Evolutionary conservation across 352 stramenopile species (phyloP).

Genomic region (Phytophthora quininea): DNA sequence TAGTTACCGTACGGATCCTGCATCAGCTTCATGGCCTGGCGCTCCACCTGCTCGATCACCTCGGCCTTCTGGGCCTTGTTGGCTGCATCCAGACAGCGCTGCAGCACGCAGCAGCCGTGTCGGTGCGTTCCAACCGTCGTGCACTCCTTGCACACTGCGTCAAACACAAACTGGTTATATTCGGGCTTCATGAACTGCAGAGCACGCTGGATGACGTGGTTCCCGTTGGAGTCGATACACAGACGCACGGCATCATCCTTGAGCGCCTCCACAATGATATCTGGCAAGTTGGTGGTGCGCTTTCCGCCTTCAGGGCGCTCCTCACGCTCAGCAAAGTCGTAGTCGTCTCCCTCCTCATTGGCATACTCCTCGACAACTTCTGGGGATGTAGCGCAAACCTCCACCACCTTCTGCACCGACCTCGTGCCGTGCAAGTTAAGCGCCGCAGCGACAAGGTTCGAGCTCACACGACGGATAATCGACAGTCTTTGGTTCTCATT

Average conservation of each 20-base stretch:
- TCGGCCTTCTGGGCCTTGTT: conserved; percentile 87
- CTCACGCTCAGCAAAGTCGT: conserved; percentile 28
- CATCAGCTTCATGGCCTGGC: conserved; percentile 97
- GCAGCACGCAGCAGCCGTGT: conserved; percentile 97
- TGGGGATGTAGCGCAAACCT: conserved; percentile 91
- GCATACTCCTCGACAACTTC: conserved; percentile 63
- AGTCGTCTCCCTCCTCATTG: conserved; percentile 47
- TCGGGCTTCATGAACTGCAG: conserved; percentile 94
- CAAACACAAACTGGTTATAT: conserved; percentile 97
- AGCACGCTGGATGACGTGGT: conserved; percentile 97
- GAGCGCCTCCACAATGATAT: conserved; percentile 95
- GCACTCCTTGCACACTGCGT: conserved; percentile 95
- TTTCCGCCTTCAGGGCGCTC: conserved; percentile 24
- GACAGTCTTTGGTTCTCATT: conserved; percentile 89
- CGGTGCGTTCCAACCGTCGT: conserved; percentile 96
- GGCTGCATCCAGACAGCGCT: conserved; percentile 95
- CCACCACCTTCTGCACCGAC: conserved; percentile 98
- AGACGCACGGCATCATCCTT: conserved; percentile 94
- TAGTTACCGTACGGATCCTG: conserved; percentile 94
- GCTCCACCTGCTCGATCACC: conserved; percentile 94
- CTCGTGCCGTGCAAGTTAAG: conserved; percentile 98
- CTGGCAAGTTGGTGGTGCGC: conserved; percentile 59
- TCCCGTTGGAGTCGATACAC: conserved; percentile 98
- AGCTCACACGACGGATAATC: conserved; percentile 93
- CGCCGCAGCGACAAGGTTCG: conserved; percentile 94